These are phyloP conservation scores for Eutypa lata DNA, from an alignment of 2,329 filamentous ascomycete species.

Conservation along the genomic window DNA sequence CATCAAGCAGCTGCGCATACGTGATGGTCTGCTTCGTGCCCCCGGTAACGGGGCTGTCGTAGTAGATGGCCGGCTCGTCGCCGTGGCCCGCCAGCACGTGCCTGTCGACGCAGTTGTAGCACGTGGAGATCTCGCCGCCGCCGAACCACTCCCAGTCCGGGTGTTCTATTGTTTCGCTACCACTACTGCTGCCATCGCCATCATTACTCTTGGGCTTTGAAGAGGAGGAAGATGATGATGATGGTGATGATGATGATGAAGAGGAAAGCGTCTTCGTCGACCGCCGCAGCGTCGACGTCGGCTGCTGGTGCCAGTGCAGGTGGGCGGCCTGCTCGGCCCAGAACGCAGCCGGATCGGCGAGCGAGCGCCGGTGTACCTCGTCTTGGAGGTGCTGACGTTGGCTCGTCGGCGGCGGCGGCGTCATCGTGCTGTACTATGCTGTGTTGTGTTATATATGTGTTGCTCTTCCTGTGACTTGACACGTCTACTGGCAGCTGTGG, in stretches of 20 bases:
- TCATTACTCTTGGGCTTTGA: too few species aligned
- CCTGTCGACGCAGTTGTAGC: slow-evolving; percentile 87
- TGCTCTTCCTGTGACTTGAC: too few species aligned
- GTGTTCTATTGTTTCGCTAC: slow-evolving; percentile 48
- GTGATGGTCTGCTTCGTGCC: slow-evolving; percentile 65
- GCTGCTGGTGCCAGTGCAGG: slow-evolving; percentile 77
- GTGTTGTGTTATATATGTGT: too few species aligned
- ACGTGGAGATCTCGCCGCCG: slow-evolving; percentile 83
- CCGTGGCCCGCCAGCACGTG: slow-evolving; percentile 82
- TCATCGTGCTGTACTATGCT: too few species aligned
- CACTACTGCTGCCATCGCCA: slow-evolving; percentile 37
- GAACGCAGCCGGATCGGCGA: slow-evolving; percentile 68
- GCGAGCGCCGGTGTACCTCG: slow-evolving; percentile 52
- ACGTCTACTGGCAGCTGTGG: too few species aligned
- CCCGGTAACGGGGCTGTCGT: slow-evolving; percentile 81
- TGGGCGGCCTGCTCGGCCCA: slow-evolving; percentile 73
- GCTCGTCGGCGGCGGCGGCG: too few species aligned
- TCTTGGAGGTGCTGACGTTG: slow-evolving; percentile 42
- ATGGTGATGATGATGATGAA: too few species aligned
- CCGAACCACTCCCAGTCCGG: slow-evolving; percentile 88
- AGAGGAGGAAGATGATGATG: too few species aligned
- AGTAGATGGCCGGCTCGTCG: slow-evolving; percentile 71
- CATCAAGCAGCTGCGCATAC: slow-evolving; percentile 71
- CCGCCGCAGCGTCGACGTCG: slow-evolving; percentile 57
- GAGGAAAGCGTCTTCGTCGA: slow-evolving; percentile 57